These are phyloP conservation scores for Mariannaea elegans DNA, from an alignment of 2,329 filamentous ascomycete genomes.

Conservation along the genomic window DNA sequence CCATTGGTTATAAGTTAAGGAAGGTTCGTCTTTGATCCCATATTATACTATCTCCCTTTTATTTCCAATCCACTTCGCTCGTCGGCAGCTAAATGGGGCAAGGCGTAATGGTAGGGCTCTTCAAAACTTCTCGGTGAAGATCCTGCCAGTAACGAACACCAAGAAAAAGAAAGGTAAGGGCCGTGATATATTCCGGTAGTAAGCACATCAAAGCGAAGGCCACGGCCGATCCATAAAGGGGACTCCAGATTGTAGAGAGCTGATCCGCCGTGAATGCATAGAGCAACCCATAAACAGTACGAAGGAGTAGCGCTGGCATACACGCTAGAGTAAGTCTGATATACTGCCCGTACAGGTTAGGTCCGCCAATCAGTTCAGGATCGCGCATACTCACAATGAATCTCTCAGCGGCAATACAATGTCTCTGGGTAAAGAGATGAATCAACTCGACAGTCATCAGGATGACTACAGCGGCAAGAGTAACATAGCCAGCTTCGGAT, in stretches of 20 bases:
- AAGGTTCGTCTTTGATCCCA: no score
- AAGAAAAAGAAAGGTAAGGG: conserved; percentile 20
- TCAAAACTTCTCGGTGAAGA: no score
- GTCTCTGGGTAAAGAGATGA: not conserved
- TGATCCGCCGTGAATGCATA: not conserved
- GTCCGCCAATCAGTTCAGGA: not conserved
- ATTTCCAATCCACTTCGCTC: no score
- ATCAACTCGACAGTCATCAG: not conserved
- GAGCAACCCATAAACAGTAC: not conserved
- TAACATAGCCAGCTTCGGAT: not conserved
- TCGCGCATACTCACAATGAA: not conserved
- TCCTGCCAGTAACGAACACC: conserved; percentile 19
- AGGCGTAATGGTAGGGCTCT: no score
- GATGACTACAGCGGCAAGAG: not conserved
- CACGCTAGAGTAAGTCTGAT: not conserved
- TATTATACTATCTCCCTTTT: no score
- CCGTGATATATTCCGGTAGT: conserved; percentile 25
- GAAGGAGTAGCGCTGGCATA: not conserved
- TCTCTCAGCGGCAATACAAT: not conserved
- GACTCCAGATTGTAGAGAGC: conserved; percentile 11
- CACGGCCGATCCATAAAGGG: conserved; percentile 22
- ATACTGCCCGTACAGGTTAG: not conserved
- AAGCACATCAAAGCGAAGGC: conserved; percentile 30
- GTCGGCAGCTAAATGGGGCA: no score
- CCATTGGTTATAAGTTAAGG: no score